phyloP scores from a whole-genome alignment of 768 basidiomycete species.

The Trametes coccinea region DNA sequence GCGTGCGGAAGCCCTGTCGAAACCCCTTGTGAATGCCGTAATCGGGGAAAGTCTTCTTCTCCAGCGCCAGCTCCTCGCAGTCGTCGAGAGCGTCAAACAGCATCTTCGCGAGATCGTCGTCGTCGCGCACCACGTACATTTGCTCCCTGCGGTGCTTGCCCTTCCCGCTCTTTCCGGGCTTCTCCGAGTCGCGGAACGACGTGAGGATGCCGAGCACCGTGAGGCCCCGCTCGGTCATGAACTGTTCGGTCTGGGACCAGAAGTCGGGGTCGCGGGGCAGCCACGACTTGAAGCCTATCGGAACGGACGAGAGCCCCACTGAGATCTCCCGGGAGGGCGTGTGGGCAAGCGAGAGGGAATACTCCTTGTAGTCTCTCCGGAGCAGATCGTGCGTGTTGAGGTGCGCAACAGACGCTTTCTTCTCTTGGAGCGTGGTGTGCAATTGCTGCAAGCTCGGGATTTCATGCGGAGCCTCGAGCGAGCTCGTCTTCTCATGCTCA shows the following conservation, averaged over 20 bases:
- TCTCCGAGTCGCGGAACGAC: conserved; percentile 49
- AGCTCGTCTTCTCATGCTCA: not conserved
- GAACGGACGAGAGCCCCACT: conserved; percentile 83
- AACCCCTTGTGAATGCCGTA: conserved; percentile 34
- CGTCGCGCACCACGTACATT: conserved; percentile 60
- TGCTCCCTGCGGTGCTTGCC: conserved; percentile 68
- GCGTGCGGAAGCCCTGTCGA: conserved; percentile 32
- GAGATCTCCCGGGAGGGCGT: conserved; percentile 43
- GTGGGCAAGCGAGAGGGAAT: conserved; percentile 52
- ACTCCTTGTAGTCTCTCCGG: conserved; percentile 95
- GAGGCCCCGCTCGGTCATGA: conserved; percentile 67
- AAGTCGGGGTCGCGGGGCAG: conserved; percentile 45
- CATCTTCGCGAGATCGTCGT: conserved; percentile 41
- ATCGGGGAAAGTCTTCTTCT: conserved; percentile 37
- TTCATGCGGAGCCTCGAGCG: conserved; percentile 36
- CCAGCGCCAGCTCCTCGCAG: conserved; percentile 50
- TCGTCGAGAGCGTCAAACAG: conserved; percentile 64
- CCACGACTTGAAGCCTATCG: conserved; percentile 63
- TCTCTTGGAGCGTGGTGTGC: conserved; percentile 44
- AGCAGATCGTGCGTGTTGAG: conserved; percentile 77
- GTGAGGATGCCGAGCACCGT: conserved; percentile 81
- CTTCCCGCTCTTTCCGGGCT: conserved; percentile 43
- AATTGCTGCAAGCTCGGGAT: conserved; percentile 50
- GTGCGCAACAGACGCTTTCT: conserved; percentile 70
- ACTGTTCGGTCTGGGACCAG: conserved; percentile 43